phyloP scores from a whole-genome alignment of 352 stramenopile genomes.

The Phytophthora sojae region DNA sequence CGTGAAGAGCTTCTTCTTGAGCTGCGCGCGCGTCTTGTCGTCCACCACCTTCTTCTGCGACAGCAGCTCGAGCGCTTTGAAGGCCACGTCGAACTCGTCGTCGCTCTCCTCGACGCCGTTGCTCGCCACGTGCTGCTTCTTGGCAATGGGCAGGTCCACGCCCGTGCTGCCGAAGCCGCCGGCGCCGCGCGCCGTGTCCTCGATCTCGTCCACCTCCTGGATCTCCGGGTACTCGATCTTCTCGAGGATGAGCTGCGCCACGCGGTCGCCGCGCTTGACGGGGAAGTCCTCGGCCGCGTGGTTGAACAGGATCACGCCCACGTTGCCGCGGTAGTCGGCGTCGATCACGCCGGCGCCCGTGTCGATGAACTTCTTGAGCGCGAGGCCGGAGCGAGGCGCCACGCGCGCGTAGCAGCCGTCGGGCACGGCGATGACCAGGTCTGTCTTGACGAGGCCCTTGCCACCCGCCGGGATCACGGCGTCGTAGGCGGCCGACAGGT shows the following conservation, averaged over 20 bases:
- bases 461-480: slow-evolving; percentile 91
- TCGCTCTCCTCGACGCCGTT: slow-evolving; percentile 12
- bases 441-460: slow-evolving; percentile 97
- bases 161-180: slow-evolving; percentile 98
- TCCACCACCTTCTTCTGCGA: slow-evolving; percentile 56
- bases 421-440: slow-evolving; percentile 96
- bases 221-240: slow-evolving; percentile 93
- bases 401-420: slow-evolving; percentile 96
- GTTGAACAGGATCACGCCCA: slow-evolving; percentile 99
- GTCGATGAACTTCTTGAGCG: slow-evolving; percentile 98
- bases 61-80: slow-evolving; percentile 59
- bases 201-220: slow-evolving; percentile 95
- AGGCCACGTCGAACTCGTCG: slow-evolving; percentile 33
- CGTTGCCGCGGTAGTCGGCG: slow-evolving; percentile 97
- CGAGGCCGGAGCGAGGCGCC: slow-evolving; percentile 93
- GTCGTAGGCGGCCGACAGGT: slow-evolving; percentile 88
- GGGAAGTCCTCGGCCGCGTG: slow-evolving; percentile 94
- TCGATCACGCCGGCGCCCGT: slow-evolving; percentile 98
- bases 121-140: slow-evolving; percentile 47
- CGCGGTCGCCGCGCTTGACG: slow-evolving; percentile 95
- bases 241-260: slow-evolving; percentile 99
- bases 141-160: slow-evolving; percentile 61
- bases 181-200: slow-evolving; percentile 93
- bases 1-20: slow-evolving; percentile 68
- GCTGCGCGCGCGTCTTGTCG: slow-evolving; percentile 50